Evolutionary conservation across 495 filamentous ascomycete genomes (phyloP).

Genomic region (Penicillium roqueforti): DNA sequence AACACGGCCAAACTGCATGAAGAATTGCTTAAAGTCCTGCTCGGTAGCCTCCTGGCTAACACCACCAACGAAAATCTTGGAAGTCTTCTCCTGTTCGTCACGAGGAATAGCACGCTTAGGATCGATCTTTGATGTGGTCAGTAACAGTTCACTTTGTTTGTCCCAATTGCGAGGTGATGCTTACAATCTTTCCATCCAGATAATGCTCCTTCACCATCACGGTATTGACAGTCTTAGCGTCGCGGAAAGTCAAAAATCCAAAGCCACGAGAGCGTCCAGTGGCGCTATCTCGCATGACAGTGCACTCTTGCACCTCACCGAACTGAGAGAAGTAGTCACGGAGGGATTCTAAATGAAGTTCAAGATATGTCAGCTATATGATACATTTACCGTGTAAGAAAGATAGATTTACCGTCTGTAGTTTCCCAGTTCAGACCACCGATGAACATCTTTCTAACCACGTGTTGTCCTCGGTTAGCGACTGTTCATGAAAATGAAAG

Average conservation of each 20-base stretch:
- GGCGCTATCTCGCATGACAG: conserved; percentile 94
- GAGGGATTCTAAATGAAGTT: conserved; percentile 69
- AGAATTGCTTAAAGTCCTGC: conserved; percentile 92
- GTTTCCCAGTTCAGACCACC: conserved; percentile 99
- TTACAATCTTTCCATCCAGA: conserved; percentile 96
- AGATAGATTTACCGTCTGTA: conserved; percentile 73
- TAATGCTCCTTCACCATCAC: conserved; percentile 99
- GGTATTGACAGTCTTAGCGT: conserved; percentile 94
- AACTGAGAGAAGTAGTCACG: conserved; percentile 98
- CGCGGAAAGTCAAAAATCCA: conserved; percentile 95
- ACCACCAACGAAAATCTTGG: conserved; percentile 97
- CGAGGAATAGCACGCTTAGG: conserved; percentile 96
- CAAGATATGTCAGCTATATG: conserved; percentile 6
- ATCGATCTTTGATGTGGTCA: conserved; percentile 67
- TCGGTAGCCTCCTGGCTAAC: conserved; percentile 97
- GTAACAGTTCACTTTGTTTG: conserved; percentile 4
- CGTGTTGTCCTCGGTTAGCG: conserved; percentile 22
- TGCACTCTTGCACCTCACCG: conserved; percentile 95
- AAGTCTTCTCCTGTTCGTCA: conserved; percentile 95
- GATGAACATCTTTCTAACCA: conserved; percentile 95
- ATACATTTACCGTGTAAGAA: not conserved
- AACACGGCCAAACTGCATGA: conserved; percentile 91
- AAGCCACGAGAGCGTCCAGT: conserved; percentile 93
- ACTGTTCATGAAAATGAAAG: not conserved
- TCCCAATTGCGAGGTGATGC: conserved; percentile 25